These are phyloP conservation scores for Solanum appendiculatum DNA, from an alignment of 257 asterid species.

Conservation along the genomic window DNA sequence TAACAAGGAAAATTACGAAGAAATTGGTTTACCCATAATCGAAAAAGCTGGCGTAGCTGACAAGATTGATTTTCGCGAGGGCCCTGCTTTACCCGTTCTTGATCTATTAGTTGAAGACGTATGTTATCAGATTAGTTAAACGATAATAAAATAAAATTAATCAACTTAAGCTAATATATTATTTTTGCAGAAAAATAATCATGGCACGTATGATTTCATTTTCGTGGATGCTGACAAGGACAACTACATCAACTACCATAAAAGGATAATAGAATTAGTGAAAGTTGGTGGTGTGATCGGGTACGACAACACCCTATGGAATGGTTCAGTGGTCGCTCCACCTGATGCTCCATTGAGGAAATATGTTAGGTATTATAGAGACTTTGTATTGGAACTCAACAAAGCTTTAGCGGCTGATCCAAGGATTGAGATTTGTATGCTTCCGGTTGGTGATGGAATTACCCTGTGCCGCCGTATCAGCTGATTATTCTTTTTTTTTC, in stretches of 20 bases:
- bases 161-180: not conserved
- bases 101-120: slow-evolving; percentile 53
- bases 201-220: slow-evolving; percentile 65
- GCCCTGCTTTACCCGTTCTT: slow-evolving; percentile 69
- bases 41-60: slow-evolving; percentile 84
- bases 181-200: slow-evolving; percentile 19
- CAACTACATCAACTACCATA: slow-evolving; percentile 74
- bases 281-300: slow-evolving; percentile 83
- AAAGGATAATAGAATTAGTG: slow-evolving; percentile 62
- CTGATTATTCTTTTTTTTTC: slow-evolving; percentile 5
- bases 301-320: slow-evolving; percentile 90
- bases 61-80: slow-evolving; percentile 69
- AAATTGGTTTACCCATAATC: slow-evolving; percentile 59
- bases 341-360: slow-evolving; percentile 82
- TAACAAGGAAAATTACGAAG: slow-evolving; percentile 62
- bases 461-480: slow-evolving; percentile 86
- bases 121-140: not conserved
- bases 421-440: slow-evolving; percentile 84
- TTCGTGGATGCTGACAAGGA: slow-evolving; percentile 94
- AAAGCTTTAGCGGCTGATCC: slow-evolving; percentile 82
- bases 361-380: slow-evolving; percentile 66
- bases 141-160: not conserved
- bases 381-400: slow-evolving; percentile 75
- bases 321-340: slow-evolving; percentile 82
- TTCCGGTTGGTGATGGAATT: slow-evolving; percentile 91